Base-by-base conservation (phyloP, 805 yeast species). In the Lipomyces starkeyi region DNA sequence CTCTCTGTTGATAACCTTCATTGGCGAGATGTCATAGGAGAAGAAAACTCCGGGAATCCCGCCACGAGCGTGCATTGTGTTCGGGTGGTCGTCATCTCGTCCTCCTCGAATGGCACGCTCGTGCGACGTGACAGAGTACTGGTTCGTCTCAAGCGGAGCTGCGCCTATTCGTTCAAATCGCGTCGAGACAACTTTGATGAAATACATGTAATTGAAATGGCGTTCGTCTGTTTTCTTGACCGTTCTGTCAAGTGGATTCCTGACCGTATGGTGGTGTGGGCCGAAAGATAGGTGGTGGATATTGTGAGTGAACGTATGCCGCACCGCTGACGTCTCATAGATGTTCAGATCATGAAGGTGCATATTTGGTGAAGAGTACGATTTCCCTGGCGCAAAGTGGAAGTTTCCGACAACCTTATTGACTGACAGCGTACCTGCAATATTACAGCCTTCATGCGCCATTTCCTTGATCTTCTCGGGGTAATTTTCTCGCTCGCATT, bases 331-430 rank as follows among this genome's bases (percentile, higher is more conserved):
- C 37, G 81, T 80, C 13, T 59, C 43, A 79, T 85, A 95, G 63
- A 91, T 82, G 7, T 97, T 89, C 64, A 90, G 79, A 76, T 95
- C 99, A 80, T 95, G 99, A 67, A 86, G 83, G 78, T 95, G 99
- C 60, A 67, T 72, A 61, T 84, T 83, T 20, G 86, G 87, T 9
- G 80, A 78, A 53, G 88, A 85, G 74, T 83, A 83, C 1, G 96
- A 87, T 32, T 90, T 87, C 54, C 99, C 99, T 3, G 99, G 98
- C 0, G 98, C 97, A 83, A 95, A 93, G 81, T 95, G 98, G 71
- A 95, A 80, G 75, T 91, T 90, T 59, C 99, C 99, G 27, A 90
- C 88, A 57, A 95, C 90, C 80, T 97, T 87, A 79, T 91, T 91
- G 75, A 95, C 86, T 73, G 86, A 82, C 6, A 96, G 89, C 27